Conservation (phyloP, 345 rosid genomes). For the Populus nigra region DNA sequence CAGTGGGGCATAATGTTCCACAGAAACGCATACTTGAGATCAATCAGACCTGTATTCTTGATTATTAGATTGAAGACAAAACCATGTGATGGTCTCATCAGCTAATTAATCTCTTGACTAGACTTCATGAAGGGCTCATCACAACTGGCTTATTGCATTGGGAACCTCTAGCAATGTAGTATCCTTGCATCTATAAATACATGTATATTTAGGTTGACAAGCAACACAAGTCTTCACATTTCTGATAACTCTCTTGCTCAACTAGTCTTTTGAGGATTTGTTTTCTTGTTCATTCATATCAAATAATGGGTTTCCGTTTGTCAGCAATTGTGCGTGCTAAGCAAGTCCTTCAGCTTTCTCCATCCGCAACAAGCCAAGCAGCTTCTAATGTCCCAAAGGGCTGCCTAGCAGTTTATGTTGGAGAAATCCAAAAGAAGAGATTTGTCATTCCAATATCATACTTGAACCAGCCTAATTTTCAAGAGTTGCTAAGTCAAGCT, state of each 20-base stretch:
- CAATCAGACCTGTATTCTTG: background rate
- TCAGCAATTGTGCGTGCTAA: background rate
- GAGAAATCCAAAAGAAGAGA: constrained; percentile 32
- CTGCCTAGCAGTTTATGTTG: constrained; percentile 27
- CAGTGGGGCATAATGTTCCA: background rate
- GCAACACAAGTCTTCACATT: background rate
- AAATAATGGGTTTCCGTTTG: constrained; percentile 2
- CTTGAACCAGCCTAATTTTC: constrained; percentile 41
- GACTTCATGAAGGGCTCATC: background rate
- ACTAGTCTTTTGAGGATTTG: background rate
- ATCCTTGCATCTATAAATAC: background rate
- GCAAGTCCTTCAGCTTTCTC: background rate
- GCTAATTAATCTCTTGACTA: background rate
- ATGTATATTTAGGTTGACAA: background rate
- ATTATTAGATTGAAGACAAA: constrained; percentile 1
- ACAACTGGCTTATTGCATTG: background rate
- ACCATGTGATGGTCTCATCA: constrained; percentile 11
- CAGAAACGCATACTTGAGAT: background rate
- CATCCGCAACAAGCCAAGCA: background rate
- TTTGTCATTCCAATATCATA: constrained; percentile 38
- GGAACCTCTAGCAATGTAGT: background rate
- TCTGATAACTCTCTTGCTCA: background rate
- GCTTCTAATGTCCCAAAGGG: constrained; percentile 27
- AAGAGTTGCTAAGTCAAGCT: constrained; percentile 27
- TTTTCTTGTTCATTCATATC: background rate